Percentiles rank a stretch among this genome's conserved stretches.
phyloP scores from a whole-genome alignment of 768 basidiomycete species.

The Xerocomellus intermedius region DNA sequence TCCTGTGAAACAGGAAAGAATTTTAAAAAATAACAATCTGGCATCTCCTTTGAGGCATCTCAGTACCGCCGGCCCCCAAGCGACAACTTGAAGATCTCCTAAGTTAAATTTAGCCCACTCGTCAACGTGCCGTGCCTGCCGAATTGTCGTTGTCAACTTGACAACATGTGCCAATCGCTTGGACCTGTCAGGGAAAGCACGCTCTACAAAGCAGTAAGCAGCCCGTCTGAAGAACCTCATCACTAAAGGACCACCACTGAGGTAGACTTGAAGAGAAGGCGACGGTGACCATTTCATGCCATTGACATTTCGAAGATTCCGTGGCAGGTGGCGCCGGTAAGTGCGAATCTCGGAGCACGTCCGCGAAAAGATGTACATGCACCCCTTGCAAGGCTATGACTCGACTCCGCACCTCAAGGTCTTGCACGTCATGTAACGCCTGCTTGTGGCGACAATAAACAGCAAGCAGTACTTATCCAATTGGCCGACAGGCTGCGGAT shows the following conservation, averaged over 20 bases:
- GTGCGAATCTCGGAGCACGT: background rate
- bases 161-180: background rate
- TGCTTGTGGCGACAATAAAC: too few species aligned
- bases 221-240: background rate
- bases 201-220: background rate
- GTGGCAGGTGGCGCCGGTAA: background rate
- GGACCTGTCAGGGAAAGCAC: background rate
- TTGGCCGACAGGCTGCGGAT: too few species aligned
- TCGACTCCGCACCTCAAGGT: too few species aligned
- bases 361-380: too few species aligned
- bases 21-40: background rate
- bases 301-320: background rate
- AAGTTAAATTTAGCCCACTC: background rate
- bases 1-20: too few species aligned
- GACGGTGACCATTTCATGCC: background rate
- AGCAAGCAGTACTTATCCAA: too few species aligned
- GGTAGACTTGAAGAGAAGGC: background rate
- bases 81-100: background rate
- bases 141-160: too few species aligned
- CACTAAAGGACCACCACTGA: background rate
- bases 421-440: too few species aligned
- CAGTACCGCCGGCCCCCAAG: too few species aligned
- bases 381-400: too few species aligned
- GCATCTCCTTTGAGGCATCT: background rate
- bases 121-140: background rate